phyloP scores from a whole-genome alignment of 768 basidiomycete species.

The Trametes cubensis region DNA sequence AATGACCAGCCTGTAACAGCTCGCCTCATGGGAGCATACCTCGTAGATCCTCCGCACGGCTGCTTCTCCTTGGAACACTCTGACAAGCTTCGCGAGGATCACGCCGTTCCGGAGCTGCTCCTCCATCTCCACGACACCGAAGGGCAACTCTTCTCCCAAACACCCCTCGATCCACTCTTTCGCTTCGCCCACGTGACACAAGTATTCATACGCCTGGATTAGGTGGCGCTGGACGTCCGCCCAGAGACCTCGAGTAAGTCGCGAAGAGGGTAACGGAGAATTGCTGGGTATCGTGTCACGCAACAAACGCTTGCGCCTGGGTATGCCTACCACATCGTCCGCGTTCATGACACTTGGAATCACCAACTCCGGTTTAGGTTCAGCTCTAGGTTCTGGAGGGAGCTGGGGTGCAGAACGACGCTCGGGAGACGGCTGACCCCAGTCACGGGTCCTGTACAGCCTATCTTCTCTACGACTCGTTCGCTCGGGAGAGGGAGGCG shows the following conservation, averaged over 20 bases:
- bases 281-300: conserved; percentile 60
- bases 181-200: conserved; percentile 97
- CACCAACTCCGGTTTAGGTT: conserved; percentile 33
- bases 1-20: not conserved
- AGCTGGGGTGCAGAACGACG: conserved; percentile 17
- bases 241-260: conserved; percentile 69
- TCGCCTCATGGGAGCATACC: conserved; percentile 45
- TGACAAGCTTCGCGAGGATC: conserved; percentile 87
- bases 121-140: conserved; percentile 96
- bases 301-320: conserved; percentile 80
- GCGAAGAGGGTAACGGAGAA: conserved; percentile 58
- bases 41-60: conserved; percentile 91
- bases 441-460: conserved; percentile 29
- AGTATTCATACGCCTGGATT: conserved; percentile 96
- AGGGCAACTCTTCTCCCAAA: conserved; percentile 83
- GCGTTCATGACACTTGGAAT: conserved; percentile 44
- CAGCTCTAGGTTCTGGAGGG: conserved; percentile 1
- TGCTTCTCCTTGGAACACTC: conserved; percentile 76
- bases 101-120: conserved; percentile 92
- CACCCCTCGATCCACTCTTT: conserved; percentile 98
- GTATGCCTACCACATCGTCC: conserved; percentile 77
- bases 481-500: conserved; percentile 23
- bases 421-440: conserved; percentile 24
- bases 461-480: conserved; percentile 30
- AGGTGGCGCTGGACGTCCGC: conserved; percentile 91